Evolutionary conservation across 495 filamentous ascomycete genomes (phyloP).

Genomic region (Xylaria venustula): DNA sequence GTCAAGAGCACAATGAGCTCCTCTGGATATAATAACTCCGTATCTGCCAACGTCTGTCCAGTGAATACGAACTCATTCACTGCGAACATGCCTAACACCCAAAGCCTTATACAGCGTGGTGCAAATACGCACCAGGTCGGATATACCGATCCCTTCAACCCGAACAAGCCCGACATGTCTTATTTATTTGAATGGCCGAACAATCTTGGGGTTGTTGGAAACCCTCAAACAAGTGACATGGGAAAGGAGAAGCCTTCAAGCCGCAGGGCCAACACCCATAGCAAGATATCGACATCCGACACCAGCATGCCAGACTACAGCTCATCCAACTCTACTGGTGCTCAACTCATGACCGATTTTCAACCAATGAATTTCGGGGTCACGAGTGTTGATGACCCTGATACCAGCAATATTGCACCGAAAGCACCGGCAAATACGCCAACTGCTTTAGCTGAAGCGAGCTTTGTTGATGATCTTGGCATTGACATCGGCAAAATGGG

Average conservation of each 20-base stretch:
- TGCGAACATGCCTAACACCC: conserved; percentile 24
- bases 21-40: conserved; percentile 10
- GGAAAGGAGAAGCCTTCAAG: conserved; percentile 22
- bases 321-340: conserved; percentile 11
- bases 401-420: conserved; percentile 23
- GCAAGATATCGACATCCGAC: conserved; percentile 35
- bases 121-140: conserved; percentile 17
- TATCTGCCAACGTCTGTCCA: conserved; percentile 19
- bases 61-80: conserved; percentile 17
- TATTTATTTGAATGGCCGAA: conserved; percentile 39
- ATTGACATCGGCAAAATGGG: conserved; percentile 22
- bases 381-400: conserved; percentile 32
- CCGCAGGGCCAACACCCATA: conserved; percentile 19
- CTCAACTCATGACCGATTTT: conserved; percentile 19
- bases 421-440: conserved; percentile 44
- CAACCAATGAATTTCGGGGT: conserved; percentile 34
- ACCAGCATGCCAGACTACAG: conserved; percentile 43
- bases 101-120: conserved; percentile 23
- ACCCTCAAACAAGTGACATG: conserved; percentile 14
- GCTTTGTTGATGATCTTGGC: conserved; percentile 26
- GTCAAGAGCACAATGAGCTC: conserved; percentile 17
- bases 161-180: conserved; percentile 28
- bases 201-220: conserved; percentile 23
- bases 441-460: conserved; percentile 19
- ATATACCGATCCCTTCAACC: conserved; percentile 34